Evolutionary conservation across 75 land plant genomes (phyloP).

Genomic region (Pinus albicaulis): DNA sequence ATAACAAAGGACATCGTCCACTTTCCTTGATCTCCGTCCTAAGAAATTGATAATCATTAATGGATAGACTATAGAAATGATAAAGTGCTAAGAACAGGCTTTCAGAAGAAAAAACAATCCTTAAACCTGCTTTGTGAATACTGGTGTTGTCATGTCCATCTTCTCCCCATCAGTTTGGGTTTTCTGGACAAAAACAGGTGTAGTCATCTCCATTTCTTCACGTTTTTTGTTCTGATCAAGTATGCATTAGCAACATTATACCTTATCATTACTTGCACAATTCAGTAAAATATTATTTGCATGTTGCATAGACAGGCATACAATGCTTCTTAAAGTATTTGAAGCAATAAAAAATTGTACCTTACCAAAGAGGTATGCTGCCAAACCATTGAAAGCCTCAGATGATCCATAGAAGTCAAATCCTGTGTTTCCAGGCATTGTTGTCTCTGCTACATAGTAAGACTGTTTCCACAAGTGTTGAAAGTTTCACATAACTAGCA

Average conservation of each 20-base stretch:
- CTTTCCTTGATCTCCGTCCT: slow-evolving; percentile 41
- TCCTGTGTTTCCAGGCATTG: slow-evolving; percentile 80
- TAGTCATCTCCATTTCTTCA: slow-evolving; percentile 90
- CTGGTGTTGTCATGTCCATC: slow-evolving; percentile 99
- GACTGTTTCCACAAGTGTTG: slow-evolving; percentile 43
- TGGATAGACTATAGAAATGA: neutral
- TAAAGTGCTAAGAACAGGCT: neutral
- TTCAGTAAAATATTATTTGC: neutral
- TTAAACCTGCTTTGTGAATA: slow-evolving; percentile 65
- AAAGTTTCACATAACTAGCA: neutral
- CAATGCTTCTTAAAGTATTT: neutral
- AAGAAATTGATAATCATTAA: neutral
- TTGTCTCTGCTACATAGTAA: slow-evolving; percentile 84
- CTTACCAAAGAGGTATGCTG: slow-evolving; percentile 95
- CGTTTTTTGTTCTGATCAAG: slow-evolving; percentile 46
- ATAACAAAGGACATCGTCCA: slow-evolving; percentile 97
- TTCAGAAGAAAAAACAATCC: neutral
- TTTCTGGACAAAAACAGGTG: slow-evolving; percentile 66
- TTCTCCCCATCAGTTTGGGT: slow-evolving; percentile 59
- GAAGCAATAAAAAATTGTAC: slow-evolving; percentile 24
- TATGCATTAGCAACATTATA: neutral
- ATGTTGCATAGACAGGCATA: neutral
- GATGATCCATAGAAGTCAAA: slow-evolving; percentile 93
- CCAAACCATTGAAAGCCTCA: slow-evolving; percentile 80
- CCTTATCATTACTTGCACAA: neutral